Percentiles rank a stretch among this genome's conserved stretches.
These are phyloP conservation scores for Lipomyces japonicus DNA, from an alignment of 805 yeast genomes.

Conservation along the genomic window DNA sequence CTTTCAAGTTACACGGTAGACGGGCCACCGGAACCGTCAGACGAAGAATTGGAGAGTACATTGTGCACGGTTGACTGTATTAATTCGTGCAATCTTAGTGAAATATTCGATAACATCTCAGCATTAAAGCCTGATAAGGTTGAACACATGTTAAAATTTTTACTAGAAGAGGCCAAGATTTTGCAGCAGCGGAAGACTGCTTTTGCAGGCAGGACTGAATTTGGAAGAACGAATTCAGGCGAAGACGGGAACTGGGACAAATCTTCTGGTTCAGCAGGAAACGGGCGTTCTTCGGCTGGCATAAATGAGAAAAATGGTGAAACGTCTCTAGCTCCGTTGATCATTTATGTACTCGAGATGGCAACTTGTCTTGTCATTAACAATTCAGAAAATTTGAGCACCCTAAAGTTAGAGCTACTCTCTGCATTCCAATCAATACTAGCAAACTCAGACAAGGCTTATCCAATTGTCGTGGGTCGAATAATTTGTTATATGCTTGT, in stretches of 20 bases:
- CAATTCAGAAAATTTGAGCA: slow-evolving; percentile 11
- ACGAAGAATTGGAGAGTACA: slow-evolving; percentile 85
- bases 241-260: too few relatives aligned
- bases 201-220: slow-evolving; percentile 10
- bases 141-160: slow-evolving; percentile 11
- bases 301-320: neutral
- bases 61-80: slow-evolving; percentile 79
- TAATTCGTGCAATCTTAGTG: slow-evolving; percentile 58
- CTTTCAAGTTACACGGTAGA: slow-evolving; percentile 75
- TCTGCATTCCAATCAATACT: slow-evolving; percentile 16
- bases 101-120: slow-evolving; percentile 52
- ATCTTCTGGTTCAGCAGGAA: neutral
- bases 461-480: slow-evolving; percentile 23
- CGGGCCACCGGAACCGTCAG: slow-evolving; percentile 86
- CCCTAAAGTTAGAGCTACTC: slow-evolving; percentile 10
- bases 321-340: slow-evolving; percentile 16
- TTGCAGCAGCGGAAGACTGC: slow-evolving; percentile 15
- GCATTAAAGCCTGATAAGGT: slow-evolving; percentile 31
- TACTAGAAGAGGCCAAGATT: slow-evolving; percentile 21
- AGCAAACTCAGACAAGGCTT: slow-evolving; percentile 18
- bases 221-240: too few relatives aligned
- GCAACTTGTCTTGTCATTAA: slow-evolving; percentile 26
- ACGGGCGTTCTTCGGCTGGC: neutral
- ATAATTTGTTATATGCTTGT: slow-evolving; percentile 23
- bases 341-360: slow-evolving; percentile 27